phyloP scores from a whole-genome alignment of 2,329 filamentous ascomycete genomes.

The Ceratocystis cacaofunesta region DNA sequence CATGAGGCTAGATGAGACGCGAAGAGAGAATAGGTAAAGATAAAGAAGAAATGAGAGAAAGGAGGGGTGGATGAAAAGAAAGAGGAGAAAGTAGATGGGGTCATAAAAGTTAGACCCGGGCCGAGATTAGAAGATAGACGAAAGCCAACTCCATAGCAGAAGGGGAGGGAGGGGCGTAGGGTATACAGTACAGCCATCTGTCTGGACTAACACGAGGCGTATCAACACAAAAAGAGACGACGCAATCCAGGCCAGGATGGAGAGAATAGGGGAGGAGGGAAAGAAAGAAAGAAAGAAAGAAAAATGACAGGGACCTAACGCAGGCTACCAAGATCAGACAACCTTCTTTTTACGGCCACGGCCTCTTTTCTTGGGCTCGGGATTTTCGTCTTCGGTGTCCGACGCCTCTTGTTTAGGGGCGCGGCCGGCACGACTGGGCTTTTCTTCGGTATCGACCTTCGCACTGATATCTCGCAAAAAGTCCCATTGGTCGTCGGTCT shows the following conservation, averaged over 20 bases:
- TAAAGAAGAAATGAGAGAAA: not conserved
- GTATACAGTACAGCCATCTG: not conserved
- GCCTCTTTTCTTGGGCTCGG: constrained; percentile 34
- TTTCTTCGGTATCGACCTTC: constrained; percentile 53
- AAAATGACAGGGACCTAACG: not conserved
- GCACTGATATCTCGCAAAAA: constrained; percentile 82
- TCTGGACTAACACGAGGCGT: not conserved
- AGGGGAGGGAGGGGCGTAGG: too few relatives aligned
- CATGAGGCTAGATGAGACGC: constrained; percentile 2
- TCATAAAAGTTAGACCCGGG: too few relatives aligned
- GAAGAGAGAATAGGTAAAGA: constrained; percentile 4
- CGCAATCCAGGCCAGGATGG: too few relatives aligned
- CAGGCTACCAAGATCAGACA: not conserved
- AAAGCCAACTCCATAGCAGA: too few relatives aligned
- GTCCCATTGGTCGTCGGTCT: constrained; percentile 82
- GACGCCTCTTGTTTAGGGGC: constrained; percentile 29
- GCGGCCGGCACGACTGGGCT: constrained; percentile 28
- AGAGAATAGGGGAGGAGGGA: not conserved
- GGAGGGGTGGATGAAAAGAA: not conserved
- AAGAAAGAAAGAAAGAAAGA: not conserved
- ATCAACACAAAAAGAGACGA: too few relatives aligned
- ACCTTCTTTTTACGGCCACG: constrained; percentile 36
- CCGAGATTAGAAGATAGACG: too few relatives aligned
- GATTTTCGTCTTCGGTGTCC: constrained; percentile 33
- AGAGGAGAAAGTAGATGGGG: not conserved